Evolutionary conservation across 164 flowering plant species (phyloP).

Genomic region (Saururus chinensis): DNA sequence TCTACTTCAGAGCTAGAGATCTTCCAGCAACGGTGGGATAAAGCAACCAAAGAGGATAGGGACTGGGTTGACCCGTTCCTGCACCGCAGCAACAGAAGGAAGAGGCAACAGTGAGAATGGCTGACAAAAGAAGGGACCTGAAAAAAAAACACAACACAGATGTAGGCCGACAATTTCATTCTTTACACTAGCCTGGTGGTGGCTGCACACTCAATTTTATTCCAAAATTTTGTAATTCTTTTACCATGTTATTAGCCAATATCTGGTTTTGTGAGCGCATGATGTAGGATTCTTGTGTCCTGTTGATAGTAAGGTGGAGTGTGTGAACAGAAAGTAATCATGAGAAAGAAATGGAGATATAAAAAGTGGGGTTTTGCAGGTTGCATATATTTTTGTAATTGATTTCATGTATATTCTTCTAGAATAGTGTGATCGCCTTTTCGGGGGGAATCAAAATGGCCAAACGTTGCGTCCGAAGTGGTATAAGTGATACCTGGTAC

Average conservation of each 20-base stretch:
- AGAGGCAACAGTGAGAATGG: neutral
- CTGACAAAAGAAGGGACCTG: neutral
- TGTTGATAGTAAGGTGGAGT: too few species aligned
- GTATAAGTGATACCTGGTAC: too few species aligned
- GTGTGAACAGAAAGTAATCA: too few species aligned
- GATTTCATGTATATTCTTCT: too few species aligned
- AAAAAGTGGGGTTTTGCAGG: too few species aligned
- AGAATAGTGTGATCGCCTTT: too few species aligned
- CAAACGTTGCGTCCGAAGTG: too few species aligned
- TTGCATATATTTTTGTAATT: too few species aligned
- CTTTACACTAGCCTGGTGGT: neutral
- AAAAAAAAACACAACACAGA: neutral
- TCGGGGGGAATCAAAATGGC: too few species aligned
- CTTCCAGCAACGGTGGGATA: slow-evolving; percentile 64
- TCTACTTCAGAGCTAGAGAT: slow-evolving; percentile 61
- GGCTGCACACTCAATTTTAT: neutral
- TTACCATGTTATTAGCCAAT: neutral
- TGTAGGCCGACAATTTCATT: neutral
- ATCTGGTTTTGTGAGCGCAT: too few species aligned
- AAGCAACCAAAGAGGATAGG: slow-evolving; percentile 59
- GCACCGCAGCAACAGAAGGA: neutral
- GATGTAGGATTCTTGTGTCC: too few species aligned
- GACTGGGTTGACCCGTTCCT: slow-evolving; percentile 68
- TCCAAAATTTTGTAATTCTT: neutral
- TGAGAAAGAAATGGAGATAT: too few species aligned